These are phyloP conservation scores for Leccinum subgranulosum DNA, from an alignment of 768 basidiomycete genomes.

Conservation along the genomic window DNA sequence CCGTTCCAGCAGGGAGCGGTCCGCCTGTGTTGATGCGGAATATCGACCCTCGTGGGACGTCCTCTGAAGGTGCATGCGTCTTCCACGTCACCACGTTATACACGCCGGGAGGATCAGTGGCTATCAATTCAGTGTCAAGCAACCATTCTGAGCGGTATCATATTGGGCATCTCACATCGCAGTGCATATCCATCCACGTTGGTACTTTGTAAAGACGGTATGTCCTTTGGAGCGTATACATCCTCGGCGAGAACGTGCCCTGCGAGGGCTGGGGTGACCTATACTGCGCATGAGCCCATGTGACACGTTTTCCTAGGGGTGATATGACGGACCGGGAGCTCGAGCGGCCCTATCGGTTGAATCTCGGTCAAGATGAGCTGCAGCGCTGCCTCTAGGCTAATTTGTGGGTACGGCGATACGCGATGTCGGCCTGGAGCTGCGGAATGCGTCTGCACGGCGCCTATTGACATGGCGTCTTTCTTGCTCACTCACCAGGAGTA, in stretches of 20 bases:
- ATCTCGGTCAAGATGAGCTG: conserved; percentile 50
- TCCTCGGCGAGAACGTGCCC: conserved; percentile 77
- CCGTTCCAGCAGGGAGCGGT: conserved; percentile 69
- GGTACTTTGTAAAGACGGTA: conserved; percentile 66
- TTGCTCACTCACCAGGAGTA: conserved; percentile 50
- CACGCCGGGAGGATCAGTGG: conserved; percentile 57
- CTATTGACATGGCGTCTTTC: background rate
- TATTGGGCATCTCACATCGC: conserved; percentile 45
- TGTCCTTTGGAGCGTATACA: conserved; percentile 59
- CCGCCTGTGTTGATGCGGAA: conserved; percentile 83
- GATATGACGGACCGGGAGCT: conserved; percentile 40
- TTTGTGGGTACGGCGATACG: conserved; percentile 71
- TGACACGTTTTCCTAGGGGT: background rate
- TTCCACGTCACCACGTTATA: conserved; percentile 66
- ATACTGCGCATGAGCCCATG: background rate
- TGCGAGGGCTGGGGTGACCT: conserved; percentile 60
- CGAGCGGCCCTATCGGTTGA: conserved; percentile 37
- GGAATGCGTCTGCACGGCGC: background rate
- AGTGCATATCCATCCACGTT: conserved; percentile 91
- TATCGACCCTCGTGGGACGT: conserved; percentile 44
- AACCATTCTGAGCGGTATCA: background rate
- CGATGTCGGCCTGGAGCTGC: conserved; percentile 70
- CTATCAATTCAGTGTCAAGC: conserved; percentile 34
- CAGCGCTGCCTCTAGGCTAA: conserved; percentile 67
- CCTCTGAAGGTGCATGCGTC: conserved; percentile 31